Percentiles rank a stretch among this genome's conserved stretches.
Evolutionary conservation across 1,284 basidiomycete genomes (phyloP).

Genomic region (Trametes sp.): DNA sequence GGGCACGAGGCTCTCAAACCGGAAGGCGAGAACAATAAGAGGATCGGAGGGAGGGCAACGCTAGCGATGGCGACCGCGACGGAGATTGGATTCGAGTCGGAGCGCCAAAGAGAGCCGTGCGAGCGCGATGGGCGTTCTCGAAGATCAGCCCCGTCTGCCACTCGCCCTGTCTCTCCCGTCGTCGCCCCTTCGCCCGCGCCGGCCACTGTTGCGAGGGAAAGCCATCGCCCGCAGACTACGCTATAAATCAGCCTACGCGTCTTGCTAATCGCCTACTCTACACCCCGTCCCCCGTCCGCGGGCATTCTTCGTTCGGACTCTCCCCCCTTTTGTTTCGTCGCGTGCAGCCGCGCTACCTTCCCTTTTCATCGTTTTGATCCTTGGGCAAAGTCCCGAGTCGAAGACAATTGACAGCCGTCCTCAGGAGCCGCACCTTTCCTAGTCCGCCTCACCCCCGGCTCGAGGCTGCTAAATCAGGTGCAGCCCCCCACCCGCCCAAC

Average conservation of each 20-base stretch:
- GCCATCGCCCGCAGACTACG: conserved; percentile 14
- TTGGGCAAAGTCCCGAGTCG: conserved; percentile 32
- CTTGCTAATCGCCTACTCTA: conserved; percentile 15
- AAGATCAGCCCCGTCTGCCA: conserved; percentile 7
- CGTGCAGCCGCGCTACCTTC: conserved; percentile 19
- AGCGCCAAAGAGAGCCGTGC: conserved; percentile 20
- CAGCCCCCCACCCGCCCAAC: conserved; percentile 22
- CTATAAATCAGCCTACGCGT: conserved; percentile 26
- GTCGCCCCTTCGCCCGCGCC: conserved; percentile 35
- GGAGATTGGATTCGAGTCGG: conserved; percentile 24
- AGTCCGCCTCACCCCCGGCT: conserved; percentile 29
- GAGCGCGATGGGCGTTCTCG: conserved; percentile 7
- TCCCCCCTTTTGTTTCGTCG: conserved; percentile 17
- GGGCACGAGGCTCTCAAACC: conserved; percentile 37
- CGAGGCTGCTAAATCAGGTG: conserved; percentile 33
- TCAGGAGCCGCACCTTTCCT: conserved; percentile 23
- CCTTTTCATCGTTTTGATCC: conserved; percentile 25
- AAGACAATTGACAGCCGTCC: conserved; percentile 32
- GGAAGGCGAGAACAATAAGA: conserved; percentile 39
- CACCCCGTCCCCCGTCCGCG: conserved; percentile 13
- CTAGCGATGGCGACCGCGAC: conserved; percentile 27
- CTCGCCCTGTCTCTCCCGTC: background rate
- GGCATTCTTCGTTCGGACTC: conserved; percentile 24
- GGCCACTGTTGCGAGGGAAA: conserved; percentile 28
- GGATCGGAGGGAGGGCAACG: conserved; percentile 28